These are phyloP conservation scores for Phytophthora pseudosyringae DNA, from an alignment of 352 stramenopile species.

Conservation along the genomic window DNA sequence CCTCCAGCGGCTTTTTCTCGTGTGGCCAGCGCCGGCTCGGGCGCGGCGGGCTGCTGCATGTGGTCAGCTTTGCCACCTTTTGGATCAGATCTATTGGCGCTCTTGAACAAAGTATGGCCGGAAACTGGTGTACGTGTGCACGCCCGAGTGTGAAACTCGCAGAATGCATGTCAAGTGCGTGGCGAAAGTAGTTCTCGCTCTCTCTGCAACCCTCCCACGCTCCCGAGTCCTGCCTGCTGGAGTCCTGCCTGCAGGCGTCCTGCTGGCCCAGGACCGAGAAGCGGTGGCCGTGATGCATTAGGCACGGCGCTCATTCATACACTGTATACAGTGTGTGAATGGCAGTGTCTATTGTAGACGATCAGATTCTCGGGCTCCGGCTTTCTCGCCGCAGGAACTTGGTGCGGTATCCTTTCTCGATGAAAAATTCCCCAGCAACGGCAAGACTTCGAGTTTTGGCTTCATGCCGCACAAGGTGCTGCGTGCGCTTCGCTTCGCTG, in stretches of 20 bases:
- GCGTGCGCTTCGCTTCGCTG: slow-evolving; percentile 8
- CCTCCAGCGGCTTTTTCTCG: slow-evolving; percentile 20
- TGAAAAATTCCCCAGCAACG: slow-evolving; percentile 8
- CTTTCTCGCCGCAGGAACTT: slow-evolving; percentile 21
- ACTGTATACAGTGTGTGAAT: too few relatives aligned
- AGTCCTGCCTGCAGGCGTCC: too few relatives aligned
- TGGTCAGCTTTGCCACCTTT: slow-evolving; percentile 23
- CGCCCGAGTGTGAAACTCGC: neutral
- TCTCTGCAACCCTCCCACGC: slow-evolving; percentile 17
- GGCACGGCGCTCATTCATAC: neutral
- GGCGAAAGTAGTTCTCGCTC: slow-evolving; percentile 3
- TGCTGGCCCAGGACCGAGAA: neutral
- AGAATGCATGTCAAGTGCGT: slow-evolving; percentile 20
- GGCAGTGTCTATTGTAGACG: neutral
- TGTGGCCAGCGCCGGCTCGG: slow-evolving; percentile 18
- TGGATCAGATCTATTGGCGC: slow-evolving; percentile 13
- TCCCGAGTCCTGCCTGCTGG: too few relatives aligned
- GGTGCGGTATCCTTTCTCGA: slow-evolving; percentile 13
- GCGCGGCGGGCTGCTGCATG: slow-evolving; percentile 20
- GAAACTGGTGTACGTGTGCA: slow-evolving; percentile 9
- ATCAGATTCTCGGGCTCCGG: slow-evolving; percentile 28
- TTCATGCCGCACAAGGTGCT: neutral
- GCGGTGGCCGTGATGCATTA: neutral
- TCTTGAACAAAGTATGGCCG: slow-evolving; percentile 24
- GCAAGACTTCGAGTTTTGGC: neutral